These are phyloP conservation scores for Phytophthora capsici DNA, from an alignment of 352 stramenopile genomes.

Conservation along the genomic window DNA sequence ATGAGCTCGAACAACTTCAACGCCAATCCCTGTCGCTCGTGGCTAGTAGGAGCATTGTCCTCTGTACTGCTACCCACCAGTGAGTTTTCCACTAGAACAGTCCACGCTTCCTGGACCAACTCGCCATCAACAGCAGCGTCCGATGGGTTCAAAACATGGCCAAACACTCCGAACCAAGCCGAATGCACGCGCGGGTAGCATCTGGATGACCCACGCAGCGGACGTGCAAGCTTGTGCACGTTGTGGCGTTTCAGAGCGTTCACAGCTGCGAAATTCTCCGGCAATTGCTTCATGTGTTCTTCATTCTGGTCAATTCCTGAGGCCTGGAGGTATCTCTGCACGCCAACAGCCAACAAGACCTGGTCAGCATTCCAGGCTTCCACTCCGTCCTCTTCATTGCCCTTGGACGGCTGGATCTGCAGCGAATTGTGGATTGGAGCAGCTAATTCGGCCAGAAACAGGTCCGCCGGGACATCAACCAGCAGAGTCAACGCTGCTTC, in stretches of 20 bases:
- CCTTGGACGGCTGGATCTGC: constrained; percentile 43
- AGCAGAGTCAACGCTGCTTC: constrained; percentile 73
- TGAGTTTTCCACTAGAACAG: constrained; percentile 81
- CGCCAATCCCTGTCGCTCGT: constrained; percentile 79
- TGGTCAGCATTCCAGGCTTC: constrained; percentile 77
- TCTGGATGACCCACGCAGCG: constrained; percentile 68
- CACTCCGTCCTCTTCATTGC: constrained; percentile 42
- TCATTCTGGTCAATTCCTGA: constrained; percentile 45
- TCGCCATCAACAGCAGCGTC: constrained; percentile 61
- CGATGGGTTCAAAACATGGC: constrained; percentile 64
- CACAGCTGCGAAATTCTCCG: constrained; percentile 46
- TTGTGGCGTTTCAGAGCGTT: constrained; percentile 66
- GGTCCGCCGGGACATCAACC: constrained; percentile 46
- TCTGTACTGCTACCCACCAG: constrained; percentile 48
- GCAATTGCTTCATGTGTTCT: constrained; percentile 40
- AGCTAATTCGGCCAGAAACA: constrained; percentile 54
- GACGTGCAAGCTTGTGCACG: constrained; percentile 64
- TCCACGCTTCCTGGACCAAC: constrained; percentile 82
- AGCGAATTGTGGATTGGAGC: constrained; percentile 27
- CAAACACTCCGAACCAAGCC: constrained; percentile 80
- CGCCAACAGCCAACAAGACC: constrained; percentile 72
- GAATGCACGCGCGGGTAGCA: constrained; percentile 84
- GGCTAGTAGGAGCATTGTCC: constrained; percentile 49
- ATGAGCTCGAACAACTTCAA: constrained; percentile 88
- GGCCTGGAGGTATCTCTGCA: constrained; percentile 71